A percentile compares a stretch with the other conserved stretches of the same genome.
These are phyloP conservation scores for Wallemia mellicola DNA, from an alignment of 1,284 basidiomycete species.

Conservation along the genomic window DNA sequence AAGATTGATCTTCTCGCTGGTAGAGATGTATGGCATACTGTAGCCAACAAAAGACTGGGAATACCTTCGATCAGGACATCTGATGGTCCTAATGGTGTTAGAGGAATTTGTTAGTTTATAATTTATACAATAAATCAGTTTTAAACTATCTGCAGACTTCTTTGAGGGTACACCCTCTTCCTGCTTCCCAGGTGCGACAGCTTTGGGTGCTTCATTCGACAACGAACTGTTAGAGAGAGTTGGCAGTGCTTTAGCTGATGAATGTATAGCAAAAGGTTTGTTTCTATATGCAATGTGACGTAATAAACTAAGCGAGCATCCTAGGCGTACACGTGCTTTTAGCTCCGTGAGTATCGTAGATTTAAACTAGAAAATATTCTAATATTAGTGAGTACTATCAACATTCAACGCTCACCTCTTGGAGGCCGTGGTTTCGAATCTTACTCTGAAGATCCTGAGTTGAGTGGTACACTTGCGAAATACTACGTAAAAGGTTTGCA, in stretches of 20 bases:
- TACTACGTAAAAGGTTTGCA: conserved; percentile 37
- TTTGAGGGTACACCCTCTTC: conserved; percentile 3
- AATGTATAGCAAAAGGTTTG: conserved; percentile 35
- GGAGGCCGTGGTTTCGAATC: conserved; percentile 27
- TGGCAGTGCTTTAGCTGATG: conserved; percentile 29
- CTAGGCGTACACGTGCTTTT: background rate
- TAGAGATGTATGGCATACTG: conserved; percentile 20
- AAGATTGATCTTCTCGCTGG: background rate
- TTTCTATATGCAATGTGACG: conserved; percentile 12
- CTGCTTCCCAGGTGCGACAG: conserved; percentile 9
- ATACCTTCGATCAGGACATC: conserved; percentile 22
- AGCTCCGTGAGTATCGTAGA: background rate
- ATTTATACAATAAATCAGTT: background rate
- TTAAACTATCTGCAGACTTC: background rate
- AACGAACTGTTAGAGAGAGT: conserved; percentile 29
- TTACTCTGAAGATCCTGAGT: conserved; percentile 26
- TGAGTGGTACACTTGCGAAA: conserved; percentile 27
- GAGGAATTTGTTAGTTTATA: background rate
- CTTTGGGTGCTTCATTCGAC: conserved; percentile 9
- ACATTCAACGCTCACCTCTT: conserved; percentile 26
- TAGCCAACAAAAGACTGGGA: conserved; percentile 23
- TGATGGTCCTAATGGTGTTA: conserved; percentile 12
- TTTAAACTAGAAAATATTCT: conserved; percentile 20
- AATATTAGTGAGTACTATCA: conserved; percentile 30
- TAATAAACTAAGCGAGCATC: background rate